These are phyloP conservation scores for Globisporangium barbulae DNA, from an alignment of 352 stramenopile species.

Conservation along the genomic window DNA sequence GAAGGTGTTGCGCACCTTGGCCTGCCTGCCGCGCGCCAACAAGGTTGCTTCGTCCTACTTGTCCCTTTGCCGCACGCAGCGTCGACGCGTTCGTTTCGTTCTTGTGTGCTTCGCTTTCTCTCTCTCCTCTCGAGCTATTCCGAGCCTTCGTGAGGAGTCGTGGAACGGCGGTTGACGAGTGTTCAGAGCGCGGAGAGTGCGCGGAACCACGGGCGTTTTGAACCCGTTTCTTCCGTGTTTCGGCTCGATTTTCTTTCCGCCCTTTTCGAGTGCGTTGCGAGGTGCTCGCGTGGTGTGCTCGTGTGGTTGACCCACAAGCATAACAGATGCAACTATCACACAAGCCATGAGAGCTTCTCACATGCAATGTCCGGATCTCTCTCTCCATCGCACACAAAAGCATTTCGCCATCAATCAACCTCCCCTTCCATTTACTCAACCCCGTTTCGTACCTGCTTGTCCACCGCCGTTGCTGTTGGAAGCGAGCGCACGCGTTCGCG, in stretches of 20 bases:
- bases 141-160: neutral
- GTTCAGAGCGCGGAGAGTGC: constrained; percentile 4
- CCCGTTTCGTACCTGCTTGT: no score
- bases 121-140: neutral
- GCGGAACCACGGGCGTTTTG: constrained; percentile 1
- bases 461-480: no score
- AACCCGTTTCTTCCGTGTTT: neutral
- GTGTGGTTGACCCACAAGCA: no score
- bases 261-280: neutral
- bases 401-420: no score
- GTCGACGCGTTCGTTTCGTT: neutral
- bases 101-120: neutral
- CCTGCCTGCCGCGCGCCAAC: neutral
- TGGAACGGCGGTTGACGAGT: neutral
- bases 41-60: neutral
- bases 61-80: neutral
- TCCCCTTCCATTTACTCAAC: no score
- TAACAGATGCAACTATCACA: no score
- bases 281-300: neutral
- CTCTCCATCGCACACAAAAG: no score
- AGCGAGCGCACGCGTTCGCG: no score
- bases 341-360: no score
- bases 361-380: no score
- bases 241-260: neutral
- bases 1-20: constrained; percentile 2